Conservation (phyloP, 2,329 filamentous ascomycete genomes). For the Xylogone sp. region DNA sequence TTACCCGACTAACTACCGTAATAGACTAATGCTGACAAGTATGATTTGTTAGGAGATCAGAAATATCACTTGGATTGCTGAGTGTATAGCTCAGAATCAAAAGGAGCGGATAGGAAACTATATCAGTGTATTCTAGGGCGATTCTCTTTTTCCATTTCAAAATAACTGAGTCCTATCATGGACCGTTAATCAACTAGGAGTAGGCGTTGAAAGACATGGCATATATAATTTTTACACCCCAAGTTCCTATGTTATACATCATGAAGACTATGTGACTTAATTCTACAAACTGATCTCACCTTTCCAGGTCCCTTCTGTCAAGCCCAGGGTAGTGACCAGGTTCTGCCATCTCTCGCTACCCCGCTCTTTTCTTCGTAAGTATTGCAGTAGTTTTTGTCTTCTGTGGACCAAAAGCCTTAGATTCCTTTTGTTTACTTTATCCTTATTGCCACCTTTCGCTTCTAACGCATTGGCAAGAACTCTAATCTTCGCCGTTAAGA, state of each 20-base stretch:
- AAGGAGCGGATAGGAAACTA: conserved; percentile 99
- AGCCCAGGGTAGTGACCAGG: conserved; percentile 76
- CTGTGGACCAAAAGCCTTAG: conserved; percentile 80
- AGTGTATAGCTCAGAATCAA: conserved; percentile 99
- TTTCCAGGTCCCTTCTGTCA: conserved; percentile 87
- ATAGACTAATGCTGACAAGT: conserved; percentile 28
- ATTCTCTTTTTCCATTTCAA: too few species aligned
- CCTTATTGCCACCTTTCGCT: conserved; percentile 66
- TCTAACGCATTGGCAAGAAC: conserved; percentile 70
- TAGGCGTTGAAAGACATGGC: conserved; percentile 24
- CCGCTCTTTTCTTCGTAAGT: conserved; percentile 84
- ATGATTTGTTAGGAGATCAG: conserved; percentile 74
- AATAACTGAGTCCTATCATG: conserved; percentile 7
- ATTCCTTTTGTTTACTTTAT: conserved; percentile 94
- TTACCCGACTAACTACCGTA: conserved; percentile 5
- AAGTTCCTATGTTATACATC: conserved; percentile 19
- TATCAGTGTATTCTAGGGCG: conserved; percentile 83
- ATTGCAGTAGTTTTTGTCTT: conserved; percentile 82
- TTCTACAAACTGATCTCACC: conserved; percentile 75
- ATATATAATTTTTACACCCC: conserved; percentile 13
- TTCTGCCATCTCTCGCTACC: conserved; percentile 88
- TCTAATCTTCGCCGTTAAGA: conserved; percentile 90
- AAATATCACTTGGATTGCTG: conserved; percentile 99
- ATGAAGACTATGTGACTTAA: conserved; percentile 15
- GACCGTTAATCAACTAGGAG: conserved; percentile 17